Base-by-base conservation (phyloP, 306 rosid genomes). In the Canavalia ensiformis region DNA sequence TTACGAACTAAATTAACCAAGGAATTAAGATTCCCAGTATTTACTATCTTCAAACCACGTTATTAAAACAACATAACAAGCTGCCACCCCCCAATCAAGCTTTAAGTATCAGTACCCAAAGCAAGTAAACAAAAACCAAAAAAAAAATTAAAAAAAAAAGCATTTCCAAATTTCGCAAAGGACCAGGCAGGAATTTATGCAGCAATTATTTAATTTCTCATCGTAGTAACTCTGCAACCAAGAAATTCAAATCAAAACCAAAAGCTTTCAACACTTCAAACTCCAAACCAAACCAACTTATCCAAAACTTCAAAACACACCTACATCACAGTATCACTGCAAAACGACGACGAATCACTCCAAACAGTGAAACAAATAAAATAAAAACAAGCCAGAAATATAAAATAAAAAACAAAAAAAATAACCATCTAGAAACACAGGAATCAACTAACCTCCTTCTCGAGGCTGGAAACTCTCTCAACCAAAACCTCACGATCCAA, bases 401-500 rank as follows among this genome's bases (percentile, higher is more conserved):
- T 18, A 18, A 35, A n/a, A 60, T 10, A 4, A 37, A 54, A 6
- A 65, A n/a, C 2, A 41, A 34, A 18, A 13, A 8, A 25, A 2
- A 54, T 4, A 34, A 47, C 41, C 4, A 37, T 4, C 3, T 78
- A 41, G 41, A 67, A 63, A 34, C 7, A 46, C 4, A 44, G 7
- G 41, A 85, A 82, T 62, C 12, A 30, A 86, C 94, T 35, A 65
- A 95, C 99, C 96, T 95, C 99, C 18, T 87, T 91, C 87, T 91
- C 97, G 18, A 95, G 88, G 72, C 46, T 83, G 0, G 92, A 72
- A 85, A 91, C 54, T 72, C 81, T 90, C 82, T 87, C 85, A 60
- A 83, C 85, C 82, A 93, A 76, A 67, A 86, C 97, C 90, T 31
- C 86, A 68, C 71, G 90, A 89, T 77, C 89, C 90, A 85, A 34